These are phyloP conservation scores for Hypoxylon cercidicola DNA, from an alignment of 495 filamentous ascomycete genomes.

Conservation along the genomic window DNA sequence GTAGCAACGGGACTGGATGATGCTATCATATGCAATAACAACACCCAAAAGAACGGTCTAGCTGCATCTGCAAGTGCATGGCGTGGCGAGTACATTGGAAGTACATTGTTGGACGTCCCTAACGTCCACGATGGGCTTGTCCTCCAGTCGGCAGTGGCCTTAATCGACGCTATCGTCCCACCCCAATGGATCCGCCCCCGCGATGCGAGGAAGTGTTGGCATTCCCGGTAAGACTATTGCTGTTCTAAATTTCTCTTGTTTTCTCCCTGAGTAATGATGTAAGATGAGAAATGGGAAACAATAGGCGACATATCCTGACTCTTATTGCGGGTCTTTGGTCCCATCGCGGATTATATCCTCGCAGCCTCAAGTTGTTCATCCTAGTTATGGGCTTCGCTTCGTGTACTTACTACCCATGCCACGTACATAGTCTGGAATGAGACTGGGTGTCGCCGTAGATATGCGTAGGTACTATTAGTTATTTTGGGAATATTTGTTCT, in stretches of 20 bases:
- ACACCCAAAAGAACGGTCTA: conserved; percentile 18
- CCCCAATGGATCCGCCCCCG: conserved; percentile 27
- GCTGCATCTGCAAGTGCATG: conserved; percentile 35
- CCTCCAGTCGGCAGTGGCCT: conserved; percentile 17
- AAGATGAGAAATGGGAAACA: conserved; percentile 5
- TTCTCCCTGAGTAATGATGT: conserved; percentile 4
- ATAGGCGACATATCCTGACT: conserved; percentile 5
- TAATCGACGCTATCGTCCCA: conserved; percentile 21
- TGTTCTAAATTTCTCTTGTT: not conserved
- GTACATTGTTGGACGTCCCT: conserved; percentile 22
- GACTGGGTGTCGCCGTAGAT: not conserved
- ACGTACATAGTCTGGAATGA: not conserved
- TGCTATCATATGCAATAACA: conserved; percentile 32
- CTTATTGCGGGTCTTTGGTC: conserved; percentile 5
- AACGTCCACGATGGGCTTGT: conserved; percentile 17
- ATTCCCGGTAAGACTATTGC: conserved; percentile 13
- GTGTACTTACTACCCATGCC: not conserved
- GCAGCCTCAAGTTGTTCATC: conserved; percentile 2
- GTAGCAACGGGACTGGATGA: conserved; percentile 20
- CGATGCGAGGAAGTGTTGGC: conserved; percentile 25
- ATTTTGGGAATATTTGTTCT: not conserved
- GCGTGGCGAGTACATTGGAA: conserved; percentile 24
- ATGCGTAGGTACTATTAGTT: not conserved
- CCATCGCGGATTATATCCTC: conserved; percentile 3
- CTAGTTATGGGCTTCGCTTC: not conserved